Evolutionary conservation across 352 stramenopile genomes (phyloP), one percentile per base, ranked within the genome.

Genomic region (Globisporangium rhizosaccharum): DNA sequence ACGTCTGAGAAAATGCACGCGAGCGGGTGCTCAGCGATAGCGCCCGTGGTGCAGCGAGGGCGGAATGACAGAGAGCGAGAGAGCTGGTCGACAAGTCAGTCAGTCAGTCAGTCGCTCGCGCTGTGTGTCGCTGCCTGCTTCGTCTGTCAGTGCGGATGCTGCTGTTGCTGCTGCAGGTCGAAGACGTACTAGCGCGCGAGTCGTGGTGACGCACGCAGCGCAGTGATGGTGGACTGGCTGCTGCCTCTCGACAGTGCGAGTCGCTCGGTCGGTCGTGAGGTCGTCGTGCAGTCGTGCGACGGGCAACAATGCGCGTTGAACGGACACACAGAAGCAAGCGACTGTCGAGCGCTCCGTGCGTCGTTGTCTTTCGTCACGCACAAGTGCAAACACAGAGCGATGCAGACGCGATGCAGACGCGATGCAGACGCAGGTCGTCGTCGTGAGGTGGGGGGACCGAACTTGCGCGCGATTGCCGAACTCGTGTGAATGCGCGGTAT

Each of bases 31-130:
- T 28, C 20, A 25, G 20, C 9, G 44, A 28, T 33, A 3, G 28
- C 28, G 28, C 2, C 23, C 23, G 23, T 23, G 23, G 23, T 23
- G 23, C 23, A 23, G 23, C 7, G 44, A 48, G 20, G 44, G 10
- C 44, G 44, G 7, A 25, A 20, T 3, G 20, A n/a, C n/a, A 25
- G 18, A 3, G 44, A 25, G 44, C 44, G n/a, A 49, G 44, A 26
- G 44, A 26, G 44, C 44, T 48, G 44, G 44, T 48, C 17, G 44
- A n/a, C 44, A n/a, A 48, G 44, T 25, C 44, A 48, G 44, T 44
- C 39, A 17, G 28, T 33, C 39, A 44, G 39, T 17, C 39, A 10
- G 18, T 46, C 41, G 41, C 7, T 20, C 5, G 3, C 2, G 2
- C 41, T 12, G 41, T 20, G 41, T 45, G 39, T 18, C 10, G 39